phyloP scores from a whole-genome alignment of 2,329 filamentous ascomycete species.

The Diplodia scrobiculata region DNA sequence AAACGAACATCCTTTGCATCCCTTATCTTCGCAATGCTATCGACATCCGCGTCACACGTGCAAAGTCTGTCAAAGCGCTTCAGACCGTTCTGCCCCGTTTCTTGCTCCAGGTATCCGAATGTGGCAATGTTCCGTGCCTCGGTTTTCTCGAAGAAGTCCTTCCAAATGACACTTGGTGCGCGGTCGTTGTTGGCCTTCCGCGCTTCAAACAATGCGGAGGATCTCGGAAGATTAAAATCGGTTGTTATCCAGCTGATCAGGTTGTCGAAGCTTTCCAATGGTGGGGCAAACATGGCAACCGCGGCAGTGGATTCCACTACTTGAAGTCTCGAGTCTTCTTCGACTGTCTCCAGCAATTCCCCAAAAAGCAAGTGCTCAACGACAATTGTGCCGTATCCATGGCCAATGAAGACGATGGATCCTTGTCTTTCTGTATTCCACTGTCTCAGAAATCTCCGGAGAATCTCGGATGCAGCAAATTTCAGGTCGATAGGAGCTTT shows the following conservation, averaged over 20 bases:
- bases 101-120: neutral
- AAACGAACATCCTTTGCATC: neutral
- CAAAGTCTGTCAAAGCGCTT: too few species aligned
- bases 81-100: too few species aligned
- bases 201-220: neutral
- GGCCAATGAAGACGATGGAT: conserved; percentile 16
- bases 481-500: conserved; percentile 1
- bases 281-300: neutral
- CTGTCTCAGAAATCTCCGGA: neutral
- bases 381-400: conserved; percentile 17
- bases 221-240: neutral
- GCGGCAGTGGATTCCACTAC: neutral
- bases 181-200: neutral
- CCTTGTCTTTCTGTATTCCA: too few species aligned
- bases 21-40: neutral
- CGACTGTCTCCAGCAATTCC: neutral
- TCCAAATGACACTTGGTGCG: neutral
- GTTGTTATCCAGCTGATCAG: neutral
- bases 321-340: neutral
- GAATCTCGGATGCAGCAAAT: neutral
- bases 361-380: conserved; percentile 9
- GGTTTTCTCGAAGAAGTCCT: neutral
- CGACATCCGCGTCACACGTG: neutral
- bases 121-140: neutral
- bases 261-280: neutral